phyloP scores from a whole-genome alignment of 768 basidiomycete species.

The Flagelloscypha sp. region DNA sequence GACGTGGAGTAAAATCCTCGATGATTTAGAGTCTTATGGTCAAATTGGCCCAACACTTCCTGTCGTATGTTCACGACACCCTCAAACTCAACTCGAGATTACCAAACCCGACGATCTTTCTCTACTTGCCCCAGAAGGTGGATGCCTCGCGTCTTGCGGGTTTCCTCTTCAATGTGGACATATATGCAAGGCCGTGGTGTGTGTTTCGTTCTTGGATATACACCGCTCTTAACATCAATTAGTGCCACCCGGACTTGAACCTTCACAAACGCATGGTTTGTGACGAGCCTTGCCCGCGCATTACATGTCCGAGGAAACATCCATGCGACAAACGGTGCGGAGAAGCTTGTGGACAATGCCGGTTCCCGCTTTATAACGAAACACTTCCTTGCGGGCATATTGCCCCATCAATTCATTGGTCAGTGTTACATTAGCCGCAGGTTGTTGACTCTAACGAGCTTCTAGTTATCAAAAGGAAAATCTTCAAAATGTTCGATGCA shows the following conservation, averaged over 20 bases:
- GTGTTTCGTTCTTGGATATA: not conserved
- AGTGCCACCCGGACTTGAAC: constrained; percentile 59
- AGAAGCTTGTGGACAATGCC: constrained; percentile 44
- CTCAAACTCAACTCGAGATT: constrained; percentile 29
- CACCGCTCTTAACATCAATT: not conserved
- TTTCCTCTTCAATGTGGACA: constrained; percentile 53
- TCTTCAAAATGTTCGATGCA: constrained; percentile 36
- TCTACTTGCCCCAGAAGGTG: constrained; percentile 51
- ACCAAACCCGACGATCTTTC: constrained; percentile 45
- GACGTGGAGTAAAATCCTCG: constrained; percentile 53
- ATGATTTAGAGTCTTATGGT: constrained; percentile 43
- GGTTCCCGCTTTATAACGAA: constrained; percentile 37
- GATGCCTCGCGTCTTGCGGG: constrained; percentile 53
- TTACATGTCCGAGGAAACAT: constrained; percentile 48
- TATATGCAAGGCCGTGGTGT: constrained; percentile 52
- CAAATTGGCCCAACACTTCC: constrained; percentile 47
- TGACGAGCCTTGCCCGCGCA: constrained; percentile 36
- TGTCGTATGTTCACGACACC: constrained; percentile 49
- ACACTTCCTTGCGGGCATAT: constrained; percentile 52
- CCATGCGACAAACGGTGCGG: constrained; percentile 50
- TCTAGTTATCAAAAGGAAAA: constrained; percentile 38
- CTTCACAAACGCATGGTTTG: constrained; percentile 44
- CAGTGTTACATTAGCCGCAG: constrained; percentile 10
- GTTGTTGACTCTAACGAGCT: not conserved
- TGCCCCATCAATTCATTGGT: constrained; percentile 41